phyloP scores from a whole-genome alignment of 1,284 basidiomycete species.

The Cryptococcus sp. region DNA sequence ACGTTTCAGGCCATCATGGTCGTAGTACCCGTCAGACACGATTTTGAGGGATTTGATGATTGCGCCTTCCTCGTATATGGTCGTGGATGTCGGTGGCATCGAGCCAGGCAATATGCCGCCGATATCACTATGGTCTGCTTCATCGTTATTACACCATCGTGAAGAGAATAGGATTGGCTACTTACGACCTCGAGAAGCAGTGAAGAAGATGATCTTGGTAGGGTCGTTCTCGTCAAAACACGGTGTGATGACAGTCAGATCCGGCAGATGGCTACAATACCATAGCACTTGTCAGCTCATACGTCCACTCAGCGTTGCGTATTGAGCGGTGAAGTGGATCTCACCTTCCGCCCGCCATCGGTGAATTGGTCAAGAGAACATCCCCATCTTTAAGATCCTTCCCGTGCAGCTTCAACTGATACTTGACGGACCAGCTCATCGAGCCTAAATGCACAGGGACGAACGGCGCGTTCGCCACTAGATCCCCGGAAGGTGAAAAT shows the following conservation, averaged over 20 bases:
- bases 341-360: constrained; percentile 33
- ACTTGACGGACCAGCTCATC: constrained; percentile 43
- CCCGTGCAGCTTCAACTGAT: constrained; percentile 47
- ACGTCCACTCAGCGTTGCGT: too few species aligned
- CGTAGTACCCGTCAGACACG: constrained; percentile 76
- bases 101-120: constrained; percentile 58
- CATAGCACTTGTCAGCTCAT: too few species aligned
- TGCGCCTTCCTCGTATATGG: constrained; percentile 89
- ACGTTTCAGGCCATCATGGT: constrained; percentile 70
- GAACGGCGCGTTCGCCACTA: constrained; percentile 58
- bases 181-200: constrained; percentile 25
- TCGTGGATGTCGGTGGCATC: constrained; percentile 91
- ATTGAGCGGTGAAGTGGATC: constrained; percentile 11
- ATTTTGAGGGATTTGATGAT: constrained; percentile 86
- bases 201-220: constrained; percentile 39
- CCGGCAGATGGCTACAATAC: constrained; percentile 28
- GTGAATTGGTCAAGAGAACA: constrained; percentile 56
- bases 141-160: not conserved
- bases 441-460: constrained; percentile 57
- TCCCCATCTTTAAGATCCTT: constrained; percentile 49
- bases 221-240: constrained; percentile 25
- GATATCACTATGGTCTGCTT: constrained; percentile 34
- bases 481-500: constrained; percentile 53
- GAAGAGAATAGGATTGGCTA: constrained; percentile 6
- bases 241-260: constrained; percentile 40